A percentile compares a stretch with the other conserved stretches of the same genome.
Evolutionary conservation across 1,139 yeast species (phyloP).

Genomic region (Williopsis jadinii): DNA sequence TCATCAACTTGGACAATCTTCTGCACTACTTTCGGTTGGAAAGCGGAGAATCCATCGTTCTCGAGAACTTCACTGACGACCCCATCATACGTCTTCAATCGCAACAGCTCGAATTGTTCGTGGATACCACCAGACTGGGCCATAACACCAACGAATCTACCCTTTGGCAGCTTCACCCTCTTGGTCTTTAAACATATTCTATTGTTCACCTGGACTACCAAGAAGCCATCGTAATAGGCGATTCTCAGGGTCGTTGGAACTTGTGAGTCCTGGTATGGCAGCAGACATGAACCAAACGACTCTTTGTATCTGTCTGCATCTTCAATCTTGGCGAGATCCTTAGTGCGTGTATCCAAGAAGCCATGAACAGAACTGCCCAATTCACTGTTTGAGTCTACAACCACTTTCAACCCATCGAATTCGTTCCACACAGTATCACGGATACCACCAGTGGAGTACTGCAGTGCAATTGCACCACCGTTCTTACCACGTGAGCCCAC

Average conservation of each 20-base stretch:
- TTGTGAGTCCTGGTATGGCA: slow-evolving; percentile 56
- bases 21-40: slow-evolving; percentile 34
- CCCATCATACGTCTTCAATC: slow-evolving; percentile 45
- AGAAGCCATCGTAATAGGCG: slow-evolving; percentile 43
- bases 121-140: slow-evolving; percentile 35
- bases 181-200: slow-evolving; percentile 63
- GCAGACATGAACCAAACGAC: slow-evolving; percentile 49
- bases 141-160: slow-evolving; percentile 40
- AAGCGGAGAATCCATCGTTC: slow-evolving; percentile 49
- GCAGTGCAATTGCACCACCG: slow-evolving; percentile 22
- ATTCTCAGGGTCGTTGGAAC: slow-evolving; percentile 65
- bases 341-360: slow-evolving; percentile 50
- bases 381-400: slow-evolving; percentile 37
- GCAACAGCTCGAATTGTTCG: slow-evolving; percentile 56
- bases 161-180: slow-evolving; percentile 36
- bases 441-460: slow-evolving; percentile 2
- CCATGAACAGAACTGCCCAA: slow-evolving; percentile 46
- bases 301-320: slow-evolving; percentile 25
- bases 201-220: slow-evolving; percentile 65
- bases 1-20: slow-evolving; percentile 22
- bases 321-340: slow-evolving; percentile 22
- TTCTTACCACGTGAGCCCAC: slow-evolving; percentile 39
- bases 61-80: slow-evolving; percentile 47
- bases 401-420: slow-evolving; percentile 57
- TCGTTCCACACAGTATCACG: slow-evolving; percentile 25